phyloP scores from a whole-genome alignment of 345 rosid species.

The Citrus medica region DNA sequence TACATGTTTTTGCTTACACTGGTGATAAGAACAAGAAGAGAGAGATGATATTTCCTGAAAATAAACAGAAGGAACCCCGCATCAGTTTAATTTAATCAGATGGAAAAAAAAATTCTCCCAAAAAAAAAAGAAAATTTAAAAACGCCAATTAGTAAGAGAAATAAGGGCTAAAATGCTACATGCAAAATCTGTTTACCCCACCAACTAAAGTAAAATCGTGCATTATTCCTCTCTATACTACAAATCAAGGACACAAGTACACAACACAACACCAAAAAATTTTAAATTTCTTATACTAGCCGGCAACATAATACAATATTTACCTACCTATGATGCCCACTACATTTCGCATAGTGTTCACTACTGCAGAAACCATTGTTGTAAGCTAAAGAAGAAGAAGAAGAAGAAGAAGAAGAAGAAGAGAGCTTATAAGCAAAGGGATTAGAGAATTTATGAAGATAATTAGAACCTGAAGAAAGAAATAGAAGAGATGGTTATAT shows the following conservation, averaged over 20 bases:
- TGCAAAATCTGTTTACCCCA: background rate
- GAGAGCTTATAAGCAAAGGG: background rate
- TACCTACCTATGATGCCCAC: slow-evolving; percentile 62
- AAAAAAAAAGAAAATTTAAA: background rate
- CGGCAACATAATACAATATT: background rate
- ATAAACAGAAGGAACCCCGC: background rate
- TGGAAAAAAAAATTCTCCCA: no score
- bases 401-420: slow-evolving; percentile 7
- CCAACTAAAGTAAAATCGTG: background rate
- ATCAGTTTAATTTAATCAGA: background rate
- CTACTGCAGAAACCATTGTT: slow-evolving; percentile 49
- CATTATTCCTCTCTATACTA: background rate
- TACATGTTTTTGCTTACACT: slow-evolving; percentile 41
- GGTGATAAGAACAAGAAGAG: slow-evolving; percentile 82
- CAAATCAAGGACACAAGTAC: background rate
- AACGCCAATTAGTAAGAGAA: background rate
- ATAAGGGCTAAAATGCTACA: background rate
- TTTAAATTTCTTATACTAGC: background rate
- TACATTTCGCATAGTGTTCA: slow-evolving; percentile 37
- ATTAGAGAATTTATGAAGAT: background rate
- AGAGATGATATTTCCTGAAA: slow-evolving; percentile 76
- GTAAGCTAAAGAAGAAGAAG: slow-evolving; percentile 1
- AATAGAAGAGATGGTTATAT: background rate
- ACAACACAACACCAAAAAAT: background rate
- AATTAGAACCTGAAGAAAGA: background rate